A percentile compares a stretch with the other conserved stretches of the same genome.
phyloP scores from a whole-genome alignment of 1,139 yeast species.

The Candida tunisiensis region DNA sequence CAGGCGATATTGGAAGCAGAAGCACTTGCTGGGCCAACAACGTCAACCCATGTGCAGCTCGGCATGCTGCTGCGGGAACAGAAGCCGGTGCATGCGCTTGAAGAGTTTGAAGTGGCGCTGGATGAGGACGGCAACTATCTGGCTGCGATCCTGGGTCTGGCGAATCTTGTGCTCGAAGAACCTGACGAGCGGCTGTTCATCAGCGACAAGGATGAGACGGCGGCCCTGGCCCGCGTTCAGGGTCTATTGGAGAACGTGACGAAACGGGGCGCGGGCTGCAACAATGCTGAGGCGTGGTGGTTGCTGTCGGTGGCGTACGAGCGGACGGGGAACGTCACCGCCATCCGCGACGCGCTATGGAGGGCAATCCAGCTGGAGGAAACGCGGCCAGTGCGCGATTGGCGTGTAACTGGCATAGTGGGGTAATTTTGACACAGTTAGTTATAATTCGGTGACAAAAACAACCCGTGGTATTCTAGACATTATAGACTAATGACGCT shows the following conservation, averaged over 20 bases:
- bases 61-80: conserved; percentile 30
- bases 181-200: conserved; percentile 15
- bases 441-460: too few species aligned
- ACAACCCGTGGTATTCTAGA: background rate
- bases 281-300: conserved; percentile 60
- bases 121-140: conserved; percentile 34
- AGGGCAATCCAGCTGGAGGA: conserved; percentile 55
- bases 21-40: conserved; percentile 20
- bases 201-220: conserved; percentile 35
- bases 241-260: conserved; percentile 46
- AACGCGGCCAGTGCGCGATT: conserved; percentile 40
- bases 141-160: conserved; percentile 49
- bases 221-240: conserved; percentile 51
- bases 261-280: conserved; percentile 32
- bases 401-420: too few species aligned
- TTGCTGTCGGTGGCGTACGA: conserved; percentile 51
- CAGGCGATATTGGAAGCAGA: conserved; percentile 66
- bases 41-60: conserved; percentile 30
- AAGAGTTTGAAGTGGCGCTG: conserved; percentile 54
- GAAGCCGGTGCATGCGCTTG: conserved; percentile 31
- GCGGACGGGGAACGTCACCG: conserved; percentile 34
- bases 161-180: conserved; percentile 32
- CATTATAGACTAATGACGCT: background rate
- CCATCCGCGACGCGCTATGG: conserved; percentile 42
- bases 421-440: too few species aligned